A percentile compares a stretch with the other conserved stretches of the same genome.
Evolutionary conservation across 2,329 filamentous ascomycete species (phyloP).

Genomic region (Aspergillus hiratsukae): DNA sequence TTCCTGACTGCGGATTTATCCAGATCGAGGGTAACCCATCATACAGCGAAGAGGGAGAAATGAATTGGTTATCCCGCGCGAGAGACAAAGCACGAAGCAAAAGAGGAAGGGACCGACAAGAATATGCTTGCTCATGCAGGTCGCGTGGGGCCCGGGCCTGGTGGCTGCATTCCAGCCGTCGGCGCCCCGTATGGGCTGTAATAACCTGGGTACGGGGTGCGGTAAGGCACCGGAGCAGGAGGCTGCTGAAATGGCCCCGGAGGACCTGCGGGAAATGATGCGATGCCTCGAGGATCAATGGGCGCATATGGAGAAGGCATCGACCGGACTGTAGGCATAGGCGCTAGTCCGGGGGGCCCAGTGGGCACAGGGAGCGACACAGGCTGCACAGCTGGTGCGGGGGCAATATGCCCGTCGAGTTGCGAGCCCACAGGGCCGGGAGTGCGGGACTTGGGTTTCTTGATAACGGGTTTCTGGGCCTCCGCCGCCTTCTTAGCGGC

Average conservation of each 20-base stretch:
- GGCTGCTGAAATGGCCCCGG: conserved; percentile 15
- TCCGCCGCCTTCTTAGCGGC: conserved; percentile 24
- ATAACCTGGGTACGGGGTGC: conserved; percentile 21
- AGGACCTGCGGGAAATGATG: conserved; percentile 15
- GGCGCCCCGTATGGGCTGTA: conserved; percentile 18
- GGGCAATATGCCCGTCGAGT: conserved; percentile 18
- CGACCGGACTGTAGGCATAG: conserved; percentile 15
- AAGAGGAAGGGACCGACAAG: not conserved
- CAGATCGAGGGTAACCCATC: not conserved
- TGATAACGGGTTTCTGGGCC: conserved; percentile 19
- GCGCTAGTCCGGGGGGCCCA: conserved; percentile 13
- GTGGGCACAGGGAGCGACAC: conserved; percentile 12
- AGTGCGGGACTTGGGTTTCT: conserved; percentile 21
- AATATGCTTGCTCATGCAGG: conserved; percentile 9
- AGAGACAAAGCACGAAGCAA: not conserved
- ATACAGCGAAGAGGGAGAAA: not conserved
- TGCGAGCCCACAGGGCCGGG: conserved; percentile 17
- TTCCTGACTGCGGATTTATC: not conserved
- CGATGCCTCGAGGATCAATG: conserved; percentile 22
- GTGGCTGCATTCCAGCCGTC: conserved; percentile 11
- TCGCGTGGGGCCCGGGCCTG: conserved; percentile 16
- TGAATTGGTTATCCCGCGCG: not conserved
- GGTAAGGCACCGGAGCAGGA: conserved; percentile 18
- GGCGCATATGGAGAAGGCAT: conserved; percentile 25
- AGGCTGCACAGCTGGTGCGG: conserved; percentile 13